Conservation (phyloP, 2,329 filamentous ascomycete species). For the Fusarium verticillioides region DNA sequence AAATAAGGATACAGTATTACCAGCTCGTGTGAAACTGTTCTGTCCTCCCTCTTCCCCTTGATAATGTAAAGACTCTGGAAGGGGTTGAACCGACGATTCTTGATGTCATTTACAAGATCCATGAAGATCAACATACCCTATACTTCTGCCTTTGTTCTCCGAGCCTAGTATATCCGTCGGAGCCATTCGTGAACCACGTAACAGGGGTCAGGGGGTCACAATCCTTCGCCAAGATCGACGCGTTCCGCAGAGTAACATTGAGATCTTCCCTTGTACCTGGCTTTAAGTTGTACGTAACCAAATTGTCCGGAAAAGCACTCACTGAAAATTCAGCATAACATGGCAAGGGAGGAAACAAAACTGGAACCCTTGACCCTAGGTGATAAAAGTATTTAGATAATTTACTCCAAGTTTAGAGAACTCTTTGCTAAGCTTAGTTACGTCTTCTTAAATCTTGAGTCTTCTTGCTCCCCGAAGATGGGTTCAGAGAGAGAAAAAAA, state of each 20-base stretch:
- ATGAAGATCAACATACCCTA: background rate
- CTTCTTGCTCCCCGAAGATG: no score
- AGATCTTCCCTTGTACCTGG: constrained; percentile 11
- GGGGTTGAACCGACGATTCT: background rate
- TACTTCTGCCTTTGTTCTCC: background rate
- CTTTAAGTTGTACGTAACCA: background rate
- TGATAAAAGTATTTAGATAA: background rate
- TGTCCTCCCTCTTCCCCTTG: background rate
- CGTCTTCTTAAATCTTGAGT: no score
- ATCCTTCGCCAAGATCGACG: constrained; percentile 16
- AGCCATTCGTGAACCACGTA: background rate
- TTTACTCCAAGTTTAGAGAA: background rate
- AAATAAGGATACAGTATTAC: no score
- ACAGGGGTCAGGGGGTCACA: background rate
- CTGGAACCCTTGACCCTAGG: background rate
- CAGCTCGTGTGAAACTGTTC: background rate
- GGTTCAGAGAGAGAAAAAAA: background rate
- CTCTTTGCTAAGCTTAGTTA: background rate
- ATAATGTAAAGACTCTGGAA: background rate
- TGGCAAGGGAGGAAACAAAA: background rate
- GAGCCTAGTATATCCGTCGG: background rate
- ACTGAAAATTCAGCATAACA: background rate
- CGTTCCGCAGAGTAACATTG: constrained; percentile 1
- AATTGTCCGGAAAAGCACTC: background rate
- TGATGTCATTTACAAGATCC: background rate